A percentile compares a stretch with the other conserved stretches of the same genome.
Evolutionary conservation across 176 grass and related monocot species (phyloP).

Genomic region (Bothriochloa decipiens): DNA sequence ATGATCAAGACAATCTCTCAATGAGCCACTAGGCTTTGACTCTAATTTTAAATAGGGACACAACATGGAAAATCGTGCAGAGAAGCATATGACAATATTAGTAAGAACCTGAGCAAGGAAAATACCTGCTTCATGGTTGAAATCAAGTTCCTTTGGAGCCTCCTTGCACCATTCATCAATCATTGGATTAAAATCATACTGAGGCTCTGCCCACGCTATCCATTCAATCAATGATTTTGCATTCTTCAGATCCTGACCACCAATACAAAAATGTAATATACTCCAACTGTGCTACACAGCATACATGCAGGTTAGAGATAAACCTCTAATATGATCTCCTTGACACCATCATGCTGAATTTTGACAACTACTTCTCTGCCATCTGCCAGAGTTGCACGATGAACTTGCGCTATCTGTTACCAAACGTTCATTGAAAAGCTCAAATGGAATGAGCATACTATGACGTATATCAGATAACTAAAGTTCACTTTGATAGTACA

Average conservation of each 20-base stretch:
- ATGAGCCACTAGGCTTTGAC: constrained; percentile 12
- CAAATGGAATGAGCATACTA: constrained; percentile 32
- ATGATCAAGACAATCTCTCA: constrained; percentile 24
- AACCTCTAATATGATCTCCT: constrained; percentile 98
- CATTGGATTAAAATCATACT: constrained; percentile 87
- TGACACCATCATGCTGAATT: constrained; percentile 94
- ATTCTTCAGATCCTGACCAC: constrained; percentile 91
- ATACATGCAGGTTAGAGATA: constrained; percentile 36
- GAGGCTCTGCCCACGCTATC: constrained; percentile 98
- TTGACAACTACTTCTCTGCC: constrained; percentile 95
- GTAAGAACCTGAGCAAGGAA: constrained; percentile 12
- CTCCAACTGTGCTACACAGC: neutral
- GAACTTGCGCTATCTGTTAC: constrained; percentile 95
- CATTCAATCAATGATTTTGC: constrained; percentile 93
- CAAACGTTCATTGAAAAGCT: constrained; percentile 35
- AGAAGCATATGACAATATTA: neutral
- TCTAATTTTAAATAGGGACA: neutral
- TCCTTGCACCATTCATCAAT: constrained; percentile 99
- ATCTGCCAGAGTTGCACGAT: constrained; percentile 82
- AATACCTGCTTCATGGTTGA: constrained; percentile 96
- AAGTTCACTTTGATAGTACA: constrained; percentile 28
- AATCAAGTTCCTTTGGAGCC: constrained; percentile 97
- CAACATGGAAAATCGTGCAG: neutral
- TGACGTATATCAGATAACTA: constrained; percentile 31
- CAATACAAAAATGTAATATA: constrained; percentile 32